Conservation (phyloP, 2,329 filamentous ascomycete species). For the Metarhizium guizhouense region DNA sequence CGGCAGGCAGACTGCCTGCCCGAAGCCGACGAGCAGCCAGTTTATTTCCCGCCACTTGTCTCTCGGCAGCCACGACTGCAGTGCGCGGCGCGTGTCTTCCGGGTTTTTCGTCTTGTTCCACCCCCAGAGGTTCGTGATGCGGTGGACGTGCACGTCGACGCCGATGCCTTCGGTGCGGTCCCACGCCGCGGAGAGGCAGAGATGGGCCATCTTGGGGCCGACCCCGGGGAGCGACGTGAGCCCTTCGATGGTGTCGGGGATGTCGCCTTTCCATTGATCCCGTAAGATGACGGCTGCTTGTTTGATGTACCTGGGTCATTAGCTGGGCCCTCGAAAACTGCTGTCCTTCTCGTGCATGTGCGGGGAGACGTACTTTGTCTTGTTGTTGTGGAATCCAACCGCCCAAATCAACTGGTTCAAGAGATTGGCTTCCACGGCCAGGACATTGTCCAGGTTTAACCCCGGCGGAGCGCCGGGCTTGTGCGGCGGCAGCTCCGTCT, state of each 20-base stretch:
- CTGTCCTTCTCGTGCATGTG: neutral
- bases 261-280: constrained; percentile 64
- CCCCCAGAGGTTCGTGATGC: constrained; percentile 89
- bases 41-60: constrained; percentile 93
- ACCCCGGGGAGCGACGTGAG: constrained; percentile 75
- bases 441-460: constrained; percentile 68
- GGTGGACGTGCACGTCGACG: constrained; percentile 90
- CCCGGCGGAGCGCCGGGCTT: constrained; percentile 34
- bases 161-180: constrained; percentile 65
- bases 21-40: constrained; percentile 76
- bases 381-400: constrained; percentile 93
- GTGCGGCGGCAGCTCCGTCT: constrained; percentile 58
- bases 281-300: constrained; percentile 62
- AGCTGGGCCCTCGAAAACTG: neutral
- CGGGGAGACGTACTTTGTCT: constrained; percentile 50
- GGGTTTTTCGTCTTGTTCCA: constrained; percentile 78
- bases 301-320: constrained; percentile 50
- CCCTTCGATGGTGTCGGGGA: constrained; percentile 68
- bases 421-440: constrained; percentile 56
- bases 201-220: constrained; percentile 89
- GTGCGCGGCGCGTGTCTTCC: constrained; percentile 67
- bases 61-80: constrained; percentile 75
- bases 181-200: constrained; percentile 71
- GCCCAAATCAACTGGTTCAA: constrained; percentile 70
- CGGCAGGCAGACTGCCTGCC: constrained; percentile 78